These are phyloP conservation scores for Rhododendron kiyosumense DNA, from an alignment of 148 eudicot species.

Conservation along the genomic window DNA sequence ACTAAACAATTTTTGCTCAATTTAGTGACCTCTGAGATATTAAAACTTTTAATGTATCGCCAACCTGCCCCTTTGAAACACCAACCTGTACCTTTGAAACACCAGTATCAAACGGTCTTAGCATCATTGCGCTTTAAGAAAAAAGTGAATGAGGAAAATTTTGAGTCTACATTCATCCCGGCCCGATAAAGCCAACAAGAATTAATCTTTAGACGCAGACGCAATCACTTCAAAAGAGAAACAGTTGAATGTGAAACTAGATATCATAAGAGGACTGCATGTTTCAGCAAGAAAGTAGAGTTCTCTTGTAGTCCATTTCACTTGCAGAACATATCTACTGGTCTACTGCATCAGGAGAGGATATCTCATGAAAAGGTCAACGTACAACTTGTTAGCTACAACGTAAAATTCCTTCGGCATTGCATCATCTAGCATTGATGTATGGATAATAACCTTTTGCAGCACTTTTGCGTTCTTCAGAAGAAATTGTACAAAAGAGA, in stretches of 20 bases:
- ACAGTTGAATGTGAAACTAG: not conserved
- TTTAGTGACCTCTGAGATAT: not conserved
- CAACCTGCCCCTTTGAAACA: not conserved
- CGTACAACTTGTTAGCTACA: not conserved
- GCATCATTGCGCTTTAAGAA: too few species aligned
- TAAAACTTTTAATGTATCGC: not conserved
- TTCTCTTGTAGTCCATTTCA: not conserved
- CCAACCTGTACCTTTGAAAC: too few species aligned
- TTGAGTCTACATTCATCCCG: too few species aligned
- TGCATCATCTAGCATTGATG: not conserved
- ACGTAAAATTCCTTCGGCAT: not conserved
- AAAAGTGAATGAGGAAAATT: too few species aligned
- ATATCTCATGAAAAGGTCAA: conserved; percentile 1
- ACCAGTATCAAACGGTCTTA: not conserved
- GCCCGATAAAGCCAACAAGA: too few species aligned
- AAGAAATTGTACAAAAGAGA: conserved; percentile 4
- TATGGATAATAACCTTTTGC: not conserved
- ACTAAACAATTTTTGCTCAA: too few species aligned
- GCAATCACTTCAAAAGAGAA: too few species aligned
- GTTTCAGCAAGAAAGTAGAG: not conserved
- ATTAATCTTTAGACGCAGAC: too few species aligned
- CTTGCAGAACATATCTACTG: not conserved
- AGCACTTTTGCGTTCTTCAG: conserved; percentile 1
- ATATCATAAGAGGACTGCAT: too few species aligned
- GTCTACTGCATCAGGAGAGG: conserved; percentile 1